A percentile compares a stretch with the other conserved stretches of the same genome.
Conservation (phyloP, 176 grass and related monocot genomes). For the Rhynchospora breviuscula region DNA sequence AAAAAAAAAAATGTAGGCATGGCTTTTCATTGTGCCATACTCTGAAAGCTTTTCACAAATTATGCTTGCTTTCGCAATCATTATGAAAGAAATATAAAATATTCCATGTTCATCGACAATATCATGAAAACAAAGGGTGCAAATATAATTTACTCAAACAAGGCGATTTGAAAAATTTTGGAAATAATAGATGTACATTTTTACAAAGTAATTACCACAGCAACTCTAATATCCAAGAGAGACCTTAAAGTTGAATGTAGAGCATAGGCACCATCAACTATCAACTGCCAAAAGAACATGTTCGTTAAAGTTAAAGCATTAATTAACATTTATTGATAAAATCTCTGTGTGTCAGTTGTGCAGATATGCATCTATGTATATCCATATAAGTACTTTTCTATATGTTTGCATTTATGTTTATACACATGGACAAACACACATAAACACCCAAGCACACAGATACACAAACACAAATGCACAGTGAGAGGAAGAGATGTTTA, state of each 20-base stretch:
- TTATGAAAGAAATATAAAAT: slow-evolving; percentile 15
- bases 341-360: too few relatives aligned
- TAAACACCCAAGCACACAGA: not conserved
- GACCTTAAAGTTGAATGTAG: slow-evolving; percentile 88
- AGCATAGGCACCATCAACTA: slow-evolving; percentile 98
- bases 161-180: not conserved
- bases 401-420: not conserved
- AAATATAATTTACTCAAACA: not conserved
- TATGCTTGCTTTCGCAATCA: not conserved
- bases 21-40: not conserved
- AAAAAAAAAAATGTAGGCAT: not conserved
- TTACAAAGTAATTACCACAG: slow-evolving; percentile 60
- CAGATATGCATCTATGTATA: not conserved
- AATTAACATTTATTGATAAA: not conserved
- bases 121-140: not conserved
- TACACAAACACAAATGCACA: not conserved
- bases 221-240: slow-evolving; percentile 92
- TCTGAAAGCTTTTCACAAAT: not conserved
- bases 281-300: slow-evolving; percentile 45
- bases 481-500: not conserved
- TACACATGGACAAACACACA: not conserved
- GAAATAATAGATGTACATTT: not conserved
- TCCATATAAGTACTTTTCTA: not conserved
- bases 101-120: not conserved
- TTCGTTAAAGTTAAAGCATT: not conserved